Evolutionary conservation across 768 basidiomycete genomes (phyloP).

Genomic region (Tephrocybe sp.): DNA sequence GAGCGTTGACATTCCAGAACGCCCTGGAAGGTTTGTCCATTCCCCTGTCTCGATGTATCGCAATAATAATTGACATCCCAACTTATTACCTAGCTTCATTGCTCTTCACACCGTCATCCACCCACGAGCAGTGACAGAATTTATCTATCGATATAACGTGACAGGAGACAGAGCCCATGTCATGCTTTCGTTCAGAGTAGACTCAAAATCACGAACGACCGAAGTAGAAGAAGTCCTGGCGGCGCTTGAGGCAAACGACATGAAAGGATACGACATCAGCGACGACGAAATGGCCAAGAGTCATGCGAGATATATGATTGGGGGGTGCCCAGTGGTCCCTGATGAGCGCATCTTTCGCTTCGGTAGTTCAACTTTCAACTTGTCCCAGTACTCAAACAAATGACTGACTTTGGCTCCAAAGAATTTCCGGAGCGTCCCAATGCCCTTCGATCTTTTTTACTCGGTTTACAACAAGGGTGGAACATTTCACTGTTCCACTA

Average conservation of each 20-base stretch:
- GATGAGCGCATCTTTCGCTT: conserved; percentile 93
- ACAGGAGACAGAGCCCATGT: conserved; percentile 75
- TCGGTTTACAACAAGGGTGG: conserved; percentile 82
- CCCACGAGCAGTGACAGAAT: conserved; percentile 93
- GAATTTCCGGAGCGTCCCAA: conserved; percentile 96
- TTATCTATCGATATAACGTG: conserved; percentile 86
- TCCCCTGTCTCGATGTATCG: not conserved
- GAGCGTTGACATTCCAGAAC: conserved; percentile 93
- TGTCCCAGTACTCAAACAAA: too few species aligned
- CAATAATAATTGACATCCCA: too few species aligned
- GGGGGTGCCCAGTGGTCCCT: conserved; percentile 73
- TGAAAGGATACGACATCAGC: conserved; percentile 88
- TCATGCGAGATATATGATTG: conserved; percentile 93
- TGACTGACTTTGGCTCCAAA: conserved; percentile 32
- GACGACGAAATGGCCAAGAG: conserved; percentile 96
- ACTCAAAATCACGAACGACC: conserved; percentile 51
- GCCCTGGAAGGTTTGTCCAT: conserved; percentile 75
- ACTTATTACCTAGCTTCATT: conserved; percentile 62
- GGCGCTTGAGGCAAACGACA: conserved; percentile 62
- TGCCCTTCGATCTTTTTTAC: conserved; percentile 87
- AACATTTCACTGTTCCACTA: conserved; percentile 98
- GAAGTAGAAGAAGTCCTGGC: conserved; percentile 69
- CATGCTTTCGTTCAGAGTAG: conserved; percentile 87
- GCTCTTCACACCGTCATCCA: conserved; percentile 84
- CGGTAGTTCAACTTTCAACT: conserved; percentile 53